Percentiles rank a stretch among this genome's conserved stretches.
Conservation (phyloP, 805 yeast genomes). For the Tetrapisispora taiwanensis region DNA sequence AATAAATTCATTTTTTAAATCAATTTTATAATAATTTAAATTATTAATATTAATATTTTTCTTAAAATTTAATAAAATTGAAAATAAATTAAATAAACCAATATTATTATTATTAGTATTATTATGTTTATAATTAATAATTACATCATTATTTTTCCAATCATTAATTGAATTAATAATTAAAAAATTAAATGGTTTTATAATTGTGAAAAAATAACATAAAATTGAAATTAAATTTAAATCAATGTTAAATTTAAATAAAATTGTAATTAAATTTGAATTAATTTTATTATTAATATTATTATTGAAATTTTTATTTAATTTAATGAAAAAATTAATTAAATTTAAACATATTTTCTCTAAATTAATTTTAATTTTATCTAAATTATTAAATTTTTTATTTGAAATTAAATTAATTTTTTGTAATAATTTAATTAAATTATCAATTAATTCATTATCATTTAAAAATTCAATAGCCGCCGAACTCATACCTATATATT, state of each 20-base stretch:
- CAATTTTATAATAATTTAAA: not conserved
- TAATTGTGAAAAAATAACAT: constrained; percentile 17
- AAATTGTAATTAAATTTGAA: not conserved
- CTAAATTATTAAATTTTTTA: not conserved
- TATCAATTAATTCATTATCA: not conserved
- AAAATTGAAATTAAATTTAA: constrained; percentile 10
- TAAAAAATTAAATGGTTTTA: constrained; percentile 9
- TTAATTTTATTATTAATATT: constrained; percentile 3
- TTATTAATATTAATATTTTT: not conserved
- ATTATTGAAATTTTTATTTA: not conserved
- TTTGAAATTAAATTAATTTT: not conserved
- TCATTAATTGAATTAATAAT: constrained; percentile 7
- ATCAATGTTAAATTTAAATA: not conserved
- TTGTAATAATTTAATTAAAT: not conserved
- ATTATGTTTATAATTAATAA: not conserved
- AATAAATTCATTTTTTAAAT: not conserved
- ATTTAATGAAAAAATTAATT: not conserved
- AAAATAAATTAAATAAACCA: not conserved
- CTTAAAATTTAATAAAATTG: not conserved
- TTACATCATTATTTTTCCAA: constrained; percentile 4
- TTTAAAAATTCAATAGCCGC: not conserved
- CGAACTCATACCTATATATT: not conserved
- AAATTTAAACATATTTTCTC: not conserved
- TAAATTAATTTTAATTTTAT: not conserved
- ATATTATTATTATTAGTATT: not conserved